A percentile compares a stretch with the other conserved stretches of the same genome.
These are phyloP conservation scores for Exophiala spinifera DNA, from an alignment of 2,329 filamentous ascomycete genomes.

Conservation along the genomic window DNA sequence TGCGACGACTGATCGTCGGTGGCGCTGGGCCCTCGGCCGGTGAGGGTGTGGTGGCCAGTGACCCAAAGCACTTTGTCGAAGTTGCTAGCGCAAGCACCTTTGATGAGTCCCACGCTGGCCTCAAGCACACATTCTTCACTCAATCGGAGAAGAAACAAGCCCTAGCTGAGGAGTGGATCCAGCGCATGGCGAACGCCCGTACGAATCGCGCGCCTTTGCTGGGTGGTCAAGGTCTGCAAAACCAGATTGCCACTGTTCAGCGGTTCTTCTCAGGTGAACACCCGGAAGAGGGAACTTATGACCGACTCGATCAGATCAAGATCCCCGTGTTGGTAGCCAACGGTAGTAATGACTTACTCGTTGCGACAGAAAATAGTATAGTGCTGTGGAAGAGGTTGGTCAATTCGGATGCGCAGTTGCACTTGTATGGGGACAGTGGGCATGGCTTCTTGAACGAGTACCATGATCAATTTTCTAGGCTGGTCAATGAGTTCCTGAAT, in stretches of 20 bases:
- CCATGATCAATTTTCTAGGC: slow-evolving; percentile 9
- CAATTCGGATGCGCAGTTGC: slow-evolving; percentile 12
- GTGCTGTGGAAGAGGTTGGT: slow-evolving; percentile 13
- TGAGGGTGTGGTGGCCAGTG: slow-evolving; percentile 8
- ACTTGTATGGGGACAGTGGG: slow-evolving; percentile 18
- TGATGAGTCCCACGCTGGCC: slow-evolving; percentile 2
- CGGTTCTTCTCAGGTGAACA: slow-evolving; percentile 10
- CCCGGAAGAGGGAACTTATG: slow-evolving; percentile 13
- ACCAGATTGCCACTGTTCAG: slow-evolving; percentile 8
- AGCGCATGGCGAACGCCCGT: slow-evolving; percentile 8
- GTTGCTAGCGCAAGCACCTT: slow-evolving; percentile 8
- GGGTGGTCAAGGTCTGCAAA: slow-evolving; percentile 1
- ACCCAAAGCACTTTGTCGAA: slow-evolving; percentile 11
- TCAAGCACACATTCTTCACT: slow-evolving; percentile 16
- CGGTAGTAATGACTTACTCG: slow-evolving; percentile 17
- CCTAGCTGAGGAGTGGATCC: slow-evolving; percentile 7
- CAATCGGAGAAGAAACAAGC: slow-evolving; percentile 9
- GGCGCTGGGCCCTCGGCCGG: slow-evolving; percentile 43
- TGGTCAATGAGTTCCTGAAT: slow-evolving; percentile 21
- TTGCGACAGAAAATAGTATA: slow-evolving; percentile 17
- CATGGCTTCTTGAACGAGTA: slow-evolving; percentile 21
- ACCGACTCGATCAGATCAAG: slow-evolving; percentile 10
- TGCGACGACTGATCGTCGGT: slow-evolving; percentile 45
- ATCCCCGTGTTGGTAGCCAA: slow-evolving; percentile 18
- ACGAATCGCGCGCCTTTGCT: slow-evolving; percentile 7